Conservation (phyloP, 2,329 filamentous ascomycete genomes). For the Cercospora zeae-maydis region DNA sequence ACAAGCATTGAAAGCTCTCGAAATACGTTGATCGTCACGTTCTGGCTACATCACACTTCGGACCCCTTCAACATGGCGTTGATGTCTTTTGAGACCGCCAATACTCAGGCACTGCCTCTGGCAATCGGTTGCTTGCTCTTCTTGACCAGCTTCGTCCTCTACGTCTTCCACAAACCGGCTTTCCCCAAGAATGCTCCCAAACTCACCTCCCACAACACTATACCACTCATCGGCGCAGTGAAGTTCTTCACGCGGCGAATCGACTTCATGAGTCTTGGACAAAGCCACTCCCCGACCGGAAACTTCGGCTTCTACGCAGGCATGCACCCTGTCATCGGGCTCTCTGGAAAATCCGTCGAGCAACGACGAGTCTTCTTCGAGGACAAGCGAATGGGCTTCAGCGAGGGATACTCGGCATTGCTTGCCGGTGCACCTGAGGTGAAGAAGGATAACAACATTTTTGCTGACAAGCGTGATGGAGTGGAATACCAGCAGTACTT, state of each 20-base stretch:
- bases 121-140: constrained; percentile 17
- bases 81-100: background rate
- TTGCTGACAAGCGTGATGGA: constrained; percentile 20
- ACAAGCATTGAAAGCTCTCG: background rate
- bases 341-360: constrained; percentile 43
- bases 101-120: constrained; percentile 1
- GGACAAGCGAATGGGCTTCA: constrained; percentile 44
- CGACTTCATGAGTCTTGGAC: constrained; percentile 44
- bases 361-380: constrained; percentile 48
- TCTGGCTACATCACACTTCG: background rate
- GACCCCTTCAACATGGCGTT: background rate
- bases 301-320: constrained; percentile 52
- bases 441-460: constrained; percentile 24
- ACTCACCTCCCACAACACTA: constrained; percentile 16
- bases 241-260: constrained; percentile 48
- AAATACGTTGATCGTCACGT: background rate
- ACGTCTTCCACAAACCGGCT: constrained; percentile 23
- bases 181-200: constrained; percentile 30
- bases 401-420: constrained; percentile 41
- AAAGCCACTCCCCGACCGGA: constrained; percentile 36
- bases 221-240: constrained; percentile 46
- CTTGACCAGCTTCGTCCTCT: constrained; percentile 20
- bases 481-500: constrained; percentile 28
- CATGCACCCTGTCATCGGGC: constrained; percentile 43
- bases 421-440: constrained; percentile 34